Conservation (phyloP, 176 grass and related monocot genomes). For the Triticum timopheevii region DNA sequence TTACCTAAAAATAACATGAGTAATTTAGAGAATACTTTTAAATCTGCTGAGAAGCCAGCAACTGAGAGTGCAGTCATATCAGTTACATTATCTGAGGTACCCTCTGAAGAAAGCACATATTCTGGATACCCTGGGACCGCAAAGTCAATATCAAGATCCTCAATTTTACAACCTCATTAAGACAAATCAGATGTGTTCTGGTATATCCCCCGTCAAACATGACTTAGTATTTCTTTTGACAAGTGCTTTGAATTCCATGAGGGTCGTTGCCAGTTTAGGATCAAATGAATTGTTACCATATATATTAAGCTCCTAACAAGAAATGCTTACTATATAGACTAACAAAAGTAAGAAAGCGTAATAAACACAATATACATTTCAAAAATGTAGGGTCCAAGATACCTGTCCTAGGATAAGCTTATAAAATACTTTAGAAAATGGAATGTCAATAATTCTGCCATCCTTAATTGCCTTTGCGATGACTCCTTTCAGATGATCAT, state of each 20-base stretch:
- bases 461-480: slow-evolving; percentile 77
- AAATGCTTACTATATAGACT: slow-evolving; percentile 22
- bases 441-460: slow-evolving; percentile 60
- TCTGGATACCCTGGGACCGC: slow-evolving; percentile 84
- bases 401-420: slow-evolving; percentile 72
- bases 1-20: slow-evolving; percentile 57
- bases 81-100: slow-evolving; percentile 59
- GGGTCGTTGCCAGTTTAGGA: slow-evolving; percentile 47
- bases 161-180: slow-evolving; percentile 59
- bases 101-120: slow-evolving; percentile 51
- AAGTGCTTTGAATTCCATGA: slow-evolving; percentile 71
- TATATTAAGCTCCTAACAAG: slow-evolving; percentile 59
- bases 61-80: background rate
- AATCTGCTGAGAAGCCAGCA: slow-evolving; percentile 22
- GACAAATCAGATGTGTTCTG: slow-evolving; percentile 53
- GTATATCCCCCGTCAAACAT: slow-evolving; percentile 26
- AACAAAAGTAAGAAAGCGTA: background rate
- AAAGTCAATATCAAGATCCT: slow-evolving; percentile 86
- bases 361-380: slow-evolving; percentile 14
- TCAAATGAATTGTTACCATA: slow-evolving; percentile 75
- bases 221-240: slow-evolving; percentile 60
- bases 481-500: too few species aligned
- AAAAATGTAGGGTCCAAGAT: slow-evolving; percentile 25
- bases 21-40: slow-evolving; percentile 17
- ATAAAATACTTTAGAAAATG: slow-evolving; percentile 80